A percentile compares a stretch with the other conserved stretches of the same genome.
These are phyloP conservation scores for Spiromastix sp. DNA, from an alignment of 2,329 filamentous ascomycete genomes.

Conservation along the genomic window DNA sequence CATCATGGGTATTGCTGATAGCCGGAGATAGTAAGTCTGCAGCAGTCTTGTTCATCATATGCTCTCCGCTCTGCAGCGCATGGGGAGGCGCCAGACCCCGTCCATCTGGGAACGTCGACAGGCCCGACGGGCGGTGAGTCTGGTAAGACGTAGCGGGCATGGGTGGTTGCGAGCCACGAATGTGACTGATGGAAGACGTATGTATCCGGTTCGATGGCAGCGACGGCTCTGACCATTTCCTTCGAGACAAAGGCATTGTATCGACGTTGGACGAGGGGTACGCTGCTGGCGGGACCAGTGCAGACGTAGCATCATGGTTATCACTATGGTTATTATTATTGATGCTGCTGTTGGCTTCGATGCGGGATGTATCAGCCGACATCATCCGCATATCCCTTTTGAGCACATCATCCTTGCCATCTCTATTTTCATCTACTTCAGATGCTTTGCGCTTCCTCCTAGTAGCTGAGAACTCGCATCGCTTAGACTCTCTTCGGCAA, in stretches of 20 bases:
- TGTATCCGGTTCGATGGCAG: not conserved
- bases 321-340: slow-evolving; percentile 6
- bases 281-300: not conserved
- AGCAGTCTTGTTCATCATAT: slow-evolving; percentile 50
- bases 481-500: slow-evolving; percentile 88
- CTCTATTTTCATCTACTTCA: slow-evolving; percentile 34
- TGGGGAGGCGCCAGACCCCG: slow-evolving; percentile 6
- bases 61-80: slow-evolving; percentile 41
- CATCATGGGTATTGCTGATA: slow-evolving; percentile 86
- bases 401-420: slow-evolving; percentile 31
- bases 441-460: slow-evolving; percentile 77
- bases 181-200: not conserved
- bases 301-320: not conserved
- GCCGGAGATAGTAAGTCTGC: slow-evolving; percentile 52
- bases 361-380: slow-evolving; percentile 31
- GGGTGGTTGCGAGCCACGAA: not conserved
- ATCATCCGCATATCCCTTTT: slow-evolving; percentile 43
- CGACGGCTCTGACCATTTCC: slow-evolving; percentile 8
- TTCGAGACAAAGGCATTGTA: slow-evolving; percentile 4
- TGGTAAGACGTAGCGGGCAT: not conserved
- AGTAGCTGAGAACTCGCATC: slow-evolving; percentile 94
- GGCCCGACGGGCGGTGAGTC: not conserved
- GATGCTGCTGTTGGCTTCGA: slow-evolving; percentile 8
- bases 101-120: slow-evolving; percentile 7
- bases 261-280: slow-evolving; percentile 6